Percentiles rank a stretch among this genome's conserved stretches.
phyloP scores from a whole-genome alignment of 2,329 filamentous ascomycete species.

The Ophiocordyceps polyrhachis-furcata region DNA sequence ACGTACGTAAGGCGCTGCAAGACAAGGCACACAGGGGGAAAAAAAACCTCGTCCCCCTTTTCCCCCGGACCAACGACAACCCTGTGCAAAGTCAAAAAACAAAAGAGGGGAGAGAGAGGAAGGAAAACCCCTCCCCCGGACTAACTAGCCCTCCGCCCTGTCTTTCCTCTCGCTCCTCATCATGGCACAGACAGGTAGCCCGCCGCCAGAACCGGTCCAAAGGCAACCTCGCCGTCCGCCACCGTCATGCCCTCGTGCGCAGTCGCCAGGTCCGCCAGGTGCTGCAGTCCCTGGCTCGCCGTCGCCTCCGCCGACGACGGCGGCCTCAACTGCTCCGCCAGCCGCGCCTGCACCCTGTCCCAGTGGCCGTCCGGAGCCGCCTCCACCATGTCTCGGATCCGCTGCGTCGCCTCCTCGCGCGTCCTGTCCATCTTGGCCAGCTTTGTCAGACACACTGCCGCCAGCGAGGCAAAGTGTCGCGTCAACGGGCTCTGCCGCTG shows the following conservation, averaged over 20 bases:
- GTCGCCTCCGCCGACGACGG: constrained; percentile 19
- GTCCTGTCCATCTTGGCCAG: constrained; percentile 35
- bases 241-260: constrained; percentile 18
- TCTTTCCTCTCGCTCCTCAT: neutral
- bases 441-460: constrained; percentile 40
- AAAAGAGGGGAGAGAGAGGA: neutral
- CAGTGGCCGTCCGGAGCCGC: constrained; percentile 31
- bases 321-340: constrained; percentile 15
- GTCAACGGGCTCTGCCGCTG: constrained; percentile 43
- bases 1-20: neutral
- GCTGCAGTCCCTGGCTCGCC: constrained; percentile 37
- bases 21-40: neutral
- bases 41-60: neutral
- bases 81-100: no score
- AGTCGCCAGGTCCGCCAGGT: constrained; percentile 37
- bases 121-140: neutral
- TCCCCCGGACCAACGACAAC: neutral
- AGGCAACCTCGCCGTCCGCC: constrained; percentile 12
- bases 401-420: constrained; percentile 34
- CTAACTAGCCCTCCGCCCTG: no score
- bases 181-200: constrained; percentile 17
- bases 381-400: constrained; percentile 38
- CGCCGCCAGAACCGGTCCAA: constrained; percentile 14
- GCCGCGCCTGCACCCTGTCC: constrained; percentile 34
- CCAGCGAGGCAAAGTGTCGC: constrained; percentile 46